Percentiles rank a stretch among this genome's conserved stretches.
phyloP scores from a whole-genome alignment of 1,139 yeast genomes.

The Lodderomyces elongisporus region DNA sequence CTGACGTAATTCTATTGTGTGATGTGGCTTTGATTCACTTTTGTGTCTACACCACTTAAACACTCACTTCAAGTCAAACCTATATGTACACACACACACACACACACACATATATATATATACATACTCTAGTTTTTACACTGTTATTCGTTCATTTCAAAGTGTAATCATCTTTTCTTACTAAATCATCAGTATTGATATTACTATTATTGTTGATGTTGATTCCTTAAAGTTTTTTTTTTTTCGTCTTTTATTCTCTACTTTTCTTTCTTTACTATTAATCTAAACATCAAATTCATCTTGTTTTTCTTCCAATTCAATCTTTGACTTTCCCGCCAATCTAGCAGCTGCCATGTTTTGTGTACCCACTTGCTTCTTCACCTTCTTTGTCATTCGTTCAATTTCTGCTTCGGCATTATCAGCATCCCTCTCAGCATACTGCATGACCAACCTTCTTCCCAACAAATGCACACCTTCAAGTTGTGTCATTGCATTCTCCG shows the following conservation, averaged over 20 bases:
- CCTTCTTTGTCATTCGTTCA: conserved; percentile 82
- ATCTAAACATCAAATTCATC: conserved; percentile 17
- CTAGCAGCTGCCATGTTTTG: conserved; percentile 71
- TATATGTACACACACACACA: no score
- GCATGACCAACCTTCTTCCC: conserved; percentile 95
- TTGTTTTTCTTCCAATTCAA: conserved; percentile 56
- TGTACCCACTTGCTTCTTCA: conserved; percentile 73
- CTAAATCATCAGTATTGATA: no score
- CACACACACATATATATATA: no score
- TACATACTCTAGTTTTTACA: no score
- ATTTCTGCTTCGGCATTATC: conserved; percentile 86
- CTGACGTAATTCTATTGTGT: no score
- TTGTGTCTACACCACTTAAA: no score
- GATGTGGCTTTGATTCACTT: no score
- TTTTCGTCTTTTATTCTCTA: neutral
- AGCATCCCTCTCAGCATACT: conserved; percentile 81
- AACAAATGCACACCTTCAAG: conserved; percentile 93
- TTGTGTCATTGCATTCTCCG: conserved; percentile 92
- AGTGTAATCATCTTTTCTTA: no score
- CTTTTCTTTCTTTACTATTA: neutral
- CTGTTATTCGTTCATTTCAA: no score
- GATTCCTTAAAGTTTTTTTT: no score
- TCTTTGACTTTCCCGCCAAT: conserved; percentile 69
- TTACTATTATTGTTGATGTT: no score
- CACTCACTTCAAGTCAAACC: no score